Evolutionary conservation across 768 basidiomycete genomes (phyloP).

Genomic region (Ramaria rubella): DNA sequence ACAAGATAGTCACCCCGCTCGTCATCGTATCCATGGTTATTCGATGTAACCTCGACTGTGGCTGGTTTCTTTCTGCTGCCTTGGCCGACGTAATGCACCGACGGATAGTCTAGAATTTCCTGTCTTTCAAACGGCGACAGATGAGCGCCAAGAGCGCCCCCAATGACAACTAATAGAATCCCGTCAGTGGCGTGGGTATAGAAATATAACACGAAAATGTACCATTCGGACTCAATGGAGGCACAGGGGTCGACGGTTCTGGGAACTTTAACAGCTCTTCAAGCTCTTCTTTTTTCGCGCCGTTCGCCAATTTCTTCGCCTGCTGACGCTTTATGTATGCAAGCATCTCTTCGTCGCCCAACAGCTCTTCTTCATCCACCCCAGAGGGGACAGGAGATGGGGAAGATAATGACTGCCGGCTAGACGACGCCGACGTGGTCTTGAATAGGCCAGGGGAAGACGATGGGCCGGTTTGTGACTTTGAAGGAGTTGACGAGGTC

Average conservation of each 20-base stretch:
- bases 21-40: slow-evolving; percentile 96
- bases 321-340: slow-evolving; percentile 89
- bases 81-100: slow-evolving; percentile 77
- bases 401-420: slow-evolving; percentile 70
- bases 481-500: slow-evolving; percentile 50
- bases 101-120: slow-evolving; percentile 83
- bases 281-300: slow-evolving; percentile 79
- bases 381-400: slow-evolving; percentile 73
- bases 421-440: slow-evolving; percentile 50
- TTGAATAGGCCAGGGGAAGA: slow-evolving; percentile 38
- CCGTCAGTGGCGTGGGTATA: neutral
- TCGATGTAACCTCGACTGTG: slow-evolving; percentile 59
- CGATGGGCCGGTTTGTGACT: slow-evolving; percentile 45
- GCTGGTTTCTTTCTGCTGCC: slow-evolving; percentile 81
- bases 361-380: slow-evolving; percentile 77
- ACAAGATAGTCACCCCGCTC: slow-evolving; percentile 96
- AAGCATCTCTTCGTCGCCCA: slow-evolving; percentile 96
- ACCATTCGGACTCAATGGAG: slow-evolving; percentile 67
- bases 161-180: slow-evolving; percentile 49
- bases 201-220: slow-evolving; percentile 23
- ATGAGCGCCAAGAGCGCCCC: slow-evolving; percentile 56
- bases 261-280: slow-evolving; percentile 89
- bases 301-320: slow-evolving; percentile 76
- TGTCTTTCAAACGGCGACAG: slow-evolving; percentile 86
- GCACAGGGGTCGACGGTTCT: slow-evolving; percentile 70